Conservation (phyloP, 2,329 filamentous ascomycete genomes). For the Neofusicoccum sp. region DNA sequence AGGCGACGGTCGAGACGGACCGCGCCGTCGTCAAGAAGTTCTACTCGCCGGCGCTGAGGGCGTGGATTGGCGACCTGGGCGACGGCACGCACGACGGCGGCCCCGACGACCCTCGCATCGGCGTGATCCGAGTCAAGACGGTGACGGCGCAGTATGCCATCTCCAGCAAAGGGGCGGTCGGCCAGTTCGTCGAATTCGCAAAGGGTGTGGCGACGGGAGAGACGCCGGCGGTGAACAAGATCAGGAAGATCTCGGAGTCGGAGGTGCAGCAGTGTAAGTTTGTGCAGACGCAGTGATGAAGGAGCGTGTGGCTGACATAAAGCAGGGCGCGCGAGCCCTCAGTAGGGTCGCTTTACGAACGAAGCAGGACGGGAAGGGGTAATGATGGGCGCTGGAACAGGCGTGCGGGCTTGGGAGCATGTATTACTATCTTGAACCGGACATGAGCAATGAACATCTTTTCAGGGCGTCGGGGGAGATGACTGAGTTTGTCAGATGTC, state of each 20-base stretch:
- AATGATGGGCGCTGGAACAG: not conserved
- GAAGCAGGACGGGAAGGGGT: not conserved
- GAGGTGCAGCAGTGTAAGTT: slow-evolving; percentile 52
- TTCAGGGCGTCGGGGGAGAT: not conserved
- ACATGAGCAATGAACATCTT: slow-evolving; percentile 13
- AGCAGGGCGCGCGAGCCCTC: slow-evolving; percentile 15
- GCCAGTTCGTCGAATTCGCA: slow-evolving; percentile 67
- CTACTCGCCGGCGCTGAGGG: slow-evolving; percentile 71
- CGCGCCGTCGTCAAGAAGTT: slow-evolving; percentile 63
- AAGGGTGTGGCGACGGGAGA: slow-evolving; percentile 73
- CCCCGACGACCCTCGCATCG: slow-evolving; percentile 77
- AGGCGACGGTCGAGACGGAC: slow-evolving; percentile 67
- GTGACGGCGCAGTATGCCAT: slow-evolving; percentile 71
- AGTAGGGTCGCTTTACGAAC: not conserved
- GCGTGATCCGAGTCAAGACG: slow-evolving; percentile 73
- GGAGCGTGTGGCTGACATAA: slow-evolving; percentile 7
- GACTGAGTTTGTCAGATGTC: not conserved
- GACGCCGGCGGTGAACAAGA: slow-evolving; percentile 68
- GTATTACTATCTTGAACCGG: not conserved
- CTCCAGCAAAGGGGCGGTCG: slow-evolving; percentile 60
- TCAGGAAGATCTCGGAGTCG: slow-evolving; percentile 68
- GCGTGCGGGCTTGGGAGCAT: not conserved
- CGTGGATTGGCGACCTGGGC: slow-evolving; percentile 77
- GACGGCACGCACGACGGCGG: slow-evolving; percentile 82
- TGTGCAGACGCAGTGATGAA: not conserved